Evolutionary conservation across 169 alveolate genomes (phyloP), one percentile per base, ranked within the genome.

Genomic region (Babesia bigemina): DNA sequence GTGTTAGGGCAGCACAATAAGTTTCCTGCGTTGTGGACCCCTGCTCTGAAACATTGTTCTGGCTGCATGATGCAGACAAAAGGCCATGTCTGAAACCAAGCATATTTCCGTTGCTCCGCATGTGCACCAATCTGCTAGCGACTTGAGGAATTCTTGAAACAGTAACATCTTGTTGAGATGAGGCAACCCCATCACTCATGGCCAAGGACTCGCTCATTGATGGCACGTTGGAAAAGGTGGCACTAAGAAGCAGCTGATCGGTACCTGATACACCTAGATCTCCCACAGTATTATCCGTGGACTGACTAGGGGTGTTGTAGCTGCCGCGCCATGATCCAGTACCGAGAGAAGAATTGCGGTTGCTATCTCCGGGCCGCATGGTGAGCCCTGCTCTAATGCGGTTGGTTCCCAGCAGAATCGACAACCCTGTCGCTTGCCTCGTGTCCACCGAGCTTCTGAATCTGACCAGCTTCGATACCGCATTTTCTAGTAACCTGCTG

Each of bases 321-420:
- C 50, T 16, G 50, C 50, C 8, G 50, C n/a, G 19, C 17, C 7
- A 2, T 10, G 50, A 16, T 10, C 21, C 33, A 4, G 26, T 14
- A 10, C 59, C 16, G 16, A 52, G 16, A 6, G 21, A 2, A 28
- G 59, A n/a, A 17, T 2, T 52, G 59, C 59, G 59, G n/a, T 13
- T 45, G 33, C 59, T 11, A 1, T 58, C 66, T 17, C 49, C 22
- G 14, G 42, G 16, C 24, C 66, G 47, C 44, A 11, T 19, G 49
- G 47, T 29, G 13, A 58, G 66, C 13, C 66, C 66, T 0, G 66
- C 48, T 42, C 26, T 58, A 12, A 58, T n/a, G n/a, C 49, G 44
- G 28, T n/a, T 36, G 4, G 22, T 22, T 3, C 66, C 66, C 44
- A 58, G 24, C 4, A 58, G 26, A 6, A 17, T 10, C 22, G 66